Conservation (phyloP, 2,329 filamentous ascomycete species). For the Dendrostoma leiphaemia region DNA sequence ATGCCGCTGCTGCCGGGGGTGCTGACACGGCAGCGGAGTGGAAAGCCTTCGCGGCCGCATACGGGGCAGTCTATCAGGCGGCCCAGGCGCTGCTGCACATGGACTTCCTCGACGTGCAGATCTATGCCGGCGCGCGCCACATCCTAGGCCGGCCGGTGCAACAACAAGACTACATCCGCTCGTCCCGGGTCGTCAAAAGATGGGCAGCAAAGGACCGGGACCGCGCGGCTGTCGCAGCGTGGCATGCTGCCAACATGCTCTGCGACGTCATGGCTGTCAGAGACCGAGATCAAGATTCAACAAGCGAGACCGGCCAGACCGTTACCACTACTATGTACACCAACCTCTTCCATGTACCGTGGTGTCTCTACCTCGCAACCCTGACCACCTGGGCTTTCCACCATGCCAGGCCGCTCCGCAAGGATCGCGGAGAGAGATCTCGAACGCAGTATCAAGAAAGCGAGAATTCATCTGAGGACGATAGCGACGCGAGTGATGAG, state of each 20-base stretch:
- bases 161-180: slow-evolving; percentile 47
- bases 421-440: slow-evolving; percentile 3
- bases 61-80: slow-evolving; percentile 56
- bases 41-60: slow-evolving; percentile 45
- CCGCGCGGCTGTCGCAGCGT: slow-evolving; percentile 42
- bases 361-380: slow-evolving; percentile 60
- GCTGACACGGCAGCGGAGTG: slow-evolving; percentile 34
- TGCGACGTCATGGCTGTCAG: slow-evolving; percentile 35
- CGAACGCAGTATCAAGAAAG: slow-evolving; percentile 23
- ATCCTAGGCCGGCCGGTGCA: slow-evolving; percentile 57
- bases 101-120: slow-evolving; percentile 61
- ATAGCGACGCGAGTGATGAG: slow-evolving; percentile 34
- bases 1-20: slow-evolving; percentile 21
- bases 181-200: slow-evolving; percentile 46
- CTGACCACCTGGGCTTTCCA: slow-evolving; percentile 59
- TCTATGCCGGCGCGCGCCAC: slow-evolving; percentile 57
- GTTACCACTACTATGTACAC: slow-evolving; percentile 25
- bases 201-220: slow-evolving; percentile 38
- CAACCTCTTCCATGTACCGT: slow-evolving; percentile 59
- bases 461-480: not conserved
- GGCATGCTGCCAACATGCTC: slow-evolving; percentile 54
- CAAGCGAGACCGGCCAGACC: not conserved
- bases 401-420: slow-evolving; percentile 31
- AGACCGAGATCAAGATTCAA: not conserved
- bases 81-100: slow-evolving; percentile 55